phyloP scores from a whole-genome alignment of 768 basidiomycete genomes.

The Neoboletus subvelutipes region DNA sequence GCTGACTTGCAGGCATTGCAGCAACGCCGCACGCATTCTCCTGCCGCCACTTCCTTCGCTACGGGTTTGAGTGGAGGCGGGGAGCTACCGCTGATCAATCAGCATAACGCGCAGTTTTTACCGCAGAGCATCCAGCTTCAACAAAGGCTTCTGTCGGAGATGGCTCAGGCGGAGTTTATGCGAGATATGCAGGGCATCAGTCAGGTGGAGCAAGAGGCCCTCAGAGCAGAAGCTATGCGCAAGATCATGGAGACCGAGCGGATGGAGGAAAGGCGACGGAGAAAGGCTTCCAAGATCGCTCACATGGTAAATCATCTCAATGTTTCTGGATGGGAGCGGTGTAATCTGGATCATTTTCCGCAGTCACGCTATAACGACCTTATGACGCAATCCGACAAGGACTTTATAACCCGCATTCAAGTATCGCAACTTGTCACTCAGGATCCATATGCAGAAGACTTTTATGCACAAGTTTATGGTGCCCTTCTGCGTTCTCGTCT shows the following conservation, averaged over 20 bases:
- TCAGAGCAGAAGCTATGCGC: conserved; percentile 77
- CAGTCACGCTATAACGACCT: conserved; percentile 91
- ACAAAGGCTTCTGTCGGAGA: conserved; percentile 73
- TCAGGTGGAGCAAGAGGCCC: conserved; percentile 64
- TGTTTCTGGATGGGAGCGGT: neutral
- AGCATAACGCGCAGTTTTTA: conserved; percentile 53
- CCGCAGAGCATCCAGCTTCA: conserved; percentile 71
- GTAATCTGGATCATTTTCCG: neutral
- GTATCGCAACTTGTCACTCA: conserved; percentile 96
- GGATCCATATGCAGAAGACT: conserved; percentile 97
- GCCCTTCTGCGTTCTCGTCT: conserved; percentile 78
- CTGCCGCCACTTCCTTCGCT: conserved; percentile 37
- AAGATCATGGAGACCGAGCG: conserved; percentile 90
- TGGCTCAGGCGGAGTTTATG: conserved; percentile 68
- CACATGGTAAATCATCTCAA: conserved; percentile 62
- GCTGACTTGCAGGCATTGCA: conserved; percentile 50
- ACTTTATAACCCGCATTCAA: conserved; percentile 98
- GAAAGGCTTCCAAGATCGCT: conserved; percentile 82
- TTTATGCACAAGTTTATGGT: conserved; percentile 95
- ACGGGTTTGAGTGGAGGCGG: conserved; percentile 21
- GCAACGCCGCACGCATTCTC: conserved; percentile 53
- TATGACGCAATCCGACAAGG: conserved; percentile 98
- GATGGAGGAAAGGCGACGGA: conserved; percentile 81
- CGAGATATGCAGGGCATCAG: conserved; percentile 61
- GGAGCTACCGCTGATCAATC: conserved; percentile 40